Conservation (phyloP, 768 basidiomycete genomes). For the Suillus ampliporus region DNA sequence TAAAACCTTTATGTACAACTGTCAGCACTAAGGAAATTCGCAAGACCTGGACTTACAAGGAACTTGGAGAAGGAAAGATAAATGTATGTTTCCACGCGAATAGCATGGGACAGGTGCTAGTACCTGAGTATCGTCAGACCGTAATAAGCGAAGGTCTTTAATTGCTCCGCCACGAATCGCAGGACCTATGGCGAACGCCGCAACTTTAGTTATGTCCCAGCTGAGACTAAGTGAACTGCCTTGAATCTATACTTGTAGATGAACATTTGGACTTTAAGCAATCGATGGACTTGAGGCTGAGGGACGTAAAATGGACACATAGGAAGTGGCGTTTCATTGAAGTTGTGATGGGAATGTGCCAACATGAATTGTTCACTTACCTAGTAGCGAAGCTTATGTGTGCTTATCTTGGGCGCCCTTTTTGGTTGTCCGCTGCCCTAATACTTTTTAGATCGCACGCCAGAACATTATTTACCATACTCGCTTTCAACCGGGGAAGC, state of each 20-base stretch:
- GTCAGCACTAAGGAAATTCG: not conserved
- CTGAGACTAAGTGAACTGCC: constrained; percentile 1
- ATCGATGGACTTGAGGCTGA: constrained; percentile 5
- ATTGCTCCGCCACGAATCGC: constrained; percentile 26
- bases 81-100: constrained; percentile 5
- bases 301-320: constrained; percentile 9
- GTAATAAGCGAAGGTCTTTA: constrained; percentile 31
- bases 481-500: constrained; percentile 30
- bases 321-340: not conserved
- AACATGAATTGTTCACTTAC: not conserved
- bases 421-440: constrained; percentile 24
- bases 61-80: not conserved
- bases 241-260: not conserved
- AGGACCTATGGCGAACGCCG: constrained; percentile 14
- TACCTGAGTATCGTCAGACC: constrained; percentile 29
- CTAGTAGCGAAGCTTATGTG: constrained; percentile 6
- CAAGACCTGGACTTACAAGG: constrained; percentile 9
- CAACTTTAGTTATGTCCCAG: constrained; percentile 13
- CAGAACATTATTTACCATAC: constrained; percentile 23
- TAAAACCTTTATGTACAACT: constrained; percentile 22
- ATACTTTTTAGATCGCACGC: constrained; percentile 25
- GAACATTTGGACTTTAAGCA: not conserved
- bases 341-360: not conserved
- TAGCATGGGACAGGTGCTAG: constrained; percentile 16
- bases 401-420: constrained; percentile 18